Conservation (phyloP, 2,329 filamentous ascomycete genomes). For the Penicillium sclerotiorum region DNA sequence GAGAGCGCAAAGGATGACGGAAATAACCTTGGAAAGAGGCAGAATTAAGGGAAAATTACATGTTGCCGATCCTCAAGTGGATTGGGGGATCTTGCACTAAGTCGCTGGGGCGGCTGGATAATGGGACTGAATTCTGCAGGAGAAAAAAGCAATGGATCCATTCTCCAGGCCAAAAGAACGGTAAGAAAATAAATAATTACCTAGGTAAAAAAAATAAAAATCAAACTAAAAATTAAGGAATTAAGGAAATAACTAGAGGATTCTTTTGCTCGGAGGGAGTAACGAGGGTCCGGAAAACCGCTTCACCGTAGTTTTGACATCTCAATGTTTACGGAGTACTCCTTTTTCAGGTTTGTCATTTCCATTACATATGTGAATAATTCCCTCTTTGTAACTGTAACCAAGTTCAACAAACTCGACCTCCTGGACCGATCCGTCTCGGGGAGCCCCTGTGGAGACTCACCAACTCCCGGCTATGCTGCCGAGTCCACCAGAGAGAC, state of each 20-base stretch:
- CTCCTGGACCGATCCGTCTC: constrained; percentile 23
- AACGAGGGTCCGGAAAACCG: constrained; percentile 7
- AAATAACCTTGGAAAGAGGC: no score
- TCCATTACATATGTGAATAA: neutral
- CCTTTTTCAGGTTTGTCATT: no score
- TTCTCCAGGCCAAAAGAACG: no score
- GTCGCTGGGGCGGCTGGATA: neutral
- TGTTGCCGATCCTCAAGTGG: constrained; percentile 2
- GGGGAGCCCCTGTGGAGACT: constrained; percentile 20
- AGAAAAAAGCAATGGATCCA: neutral
- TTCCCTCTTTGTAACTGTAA: neutral
- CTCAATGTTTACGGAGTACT: no score
- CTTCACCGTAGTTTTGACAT: constrained; percentile 28
- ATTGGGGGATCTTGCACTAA: constrained; percentile 1
- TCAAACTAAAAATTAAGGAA: neutral
- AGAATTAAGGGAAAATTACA: no score
- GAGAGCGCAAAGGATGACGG: no score
- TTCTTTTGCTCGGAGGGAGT: neutral
- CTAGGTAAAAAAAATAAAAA: neutral
- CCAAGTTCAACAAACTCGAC: no score
- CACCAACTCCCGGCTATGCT: constrained; percentile 21
- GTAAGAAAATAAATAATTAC: no score
- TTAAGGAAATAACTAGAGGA: neutral
- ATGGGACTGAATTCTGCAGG: neutral
- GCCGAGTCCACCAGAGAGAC: no score